These are phyloP conservation scores for Entomortierella lignicola DNA, from an alignment of 192 early-diverging fungal genomes.

Conservation along the genomic window DNA sequence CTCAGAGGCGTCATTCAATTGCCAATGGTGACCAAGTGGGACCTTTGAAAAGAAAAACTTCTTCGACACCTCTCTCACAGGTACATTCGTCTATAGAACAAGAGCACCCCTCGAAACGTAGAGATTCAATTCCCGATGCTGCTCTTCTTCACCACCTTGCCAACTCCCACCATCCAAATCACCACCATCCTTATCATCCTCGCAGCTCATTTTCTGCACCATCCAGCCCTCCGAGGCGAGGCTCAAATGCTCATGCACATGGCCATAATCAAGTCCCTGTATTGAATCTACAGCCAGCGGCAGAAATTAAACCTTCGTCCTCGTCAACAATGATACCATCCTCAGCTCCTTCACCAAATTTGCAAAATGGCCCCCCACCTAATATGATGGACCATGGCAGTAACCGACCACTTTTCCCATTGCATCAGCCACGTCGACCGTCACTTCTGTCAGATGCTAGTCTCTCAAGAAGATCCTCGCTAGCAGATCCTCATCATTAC, in stretches of 20 bases:
- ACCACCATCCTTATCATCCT: conserved; percentile 28
- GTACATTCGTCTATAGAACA: conserved; percentile 34
- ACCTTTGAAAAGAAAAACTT: conserved; percentile 46
- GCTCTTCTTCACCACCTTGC: conserved; percentile 10
- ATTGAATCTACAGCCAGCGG: conserved; percentile 48
- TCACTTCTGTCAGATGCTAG: conserved; percentile 45
- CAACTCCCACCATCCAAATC: conserved; percentile 4
- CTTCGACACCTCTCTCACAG: conserved; percentile 45
- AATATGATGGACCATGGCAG: conserved; percentile 32
- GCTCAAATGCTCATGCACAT: conserved; percentile 28
- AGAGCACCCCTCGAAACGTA: conserved; percentile 45
- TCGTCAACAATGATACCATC: conserved; percentile 7
- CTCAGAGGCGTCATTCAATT: conserved; percentile 51
- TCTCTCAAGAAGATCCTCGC: conserved; percentile 39
- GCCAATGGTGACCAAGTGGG: conserved; percentile 41
- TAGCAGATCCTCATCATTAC: conserved; percentile 43
- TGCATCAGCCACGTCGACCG: conserved; percentile 46
- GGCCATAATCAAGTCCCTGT: conserved; percentile 17
- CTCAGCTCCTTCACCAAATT: neutral
- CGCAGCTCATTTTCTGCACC: conserved; percentile 43
- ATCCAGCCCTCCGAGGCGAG: conserved; percentile 37
- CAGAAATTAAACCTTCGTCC: conserved; percentile 39
- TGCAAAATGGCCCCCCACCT: conserved; percentile 9
- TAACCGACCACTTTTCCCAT: conserved; percentile 31
- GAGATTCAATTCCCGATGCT: conserved; percentile 48